Evolutionary conservation across 1,139 yeast species (phyloP), one percentile per base, ranked within the genome.

Genomic region (Torulaspora globosa): DNA sequence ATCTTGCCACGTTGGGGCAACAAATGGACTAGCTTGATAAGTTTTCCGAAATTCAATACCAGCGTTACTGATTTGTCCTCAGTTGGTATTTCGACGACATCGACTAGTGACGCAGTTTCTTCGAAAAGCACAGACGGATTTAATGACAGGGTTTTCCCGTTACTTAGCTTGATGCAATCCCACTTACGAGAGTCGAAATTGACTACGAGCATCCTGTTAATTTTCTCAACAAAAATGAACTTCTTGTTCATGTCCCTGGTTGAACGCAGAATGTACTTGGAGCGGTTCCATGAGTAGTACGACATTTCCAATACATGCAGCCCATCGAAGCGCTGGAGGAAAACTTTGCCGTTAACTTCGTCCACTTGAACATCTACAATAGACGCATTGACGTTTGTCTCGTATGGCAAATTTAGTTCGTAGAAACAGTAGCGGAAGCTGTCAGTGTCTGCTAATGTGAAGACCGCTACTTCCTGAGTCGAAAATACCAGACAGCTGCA

Each of bases 201-300:
- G 5, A 53, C 39, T 9, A 62, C 50, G 4, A 62, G 49, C 55
- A 62, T 51, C 33, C 67, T 44, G 31, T 59, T 60, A 12, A 62
- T 44, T 21, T 50, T 56, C 26, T 44, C 36, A n/a, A 61, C 27
- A 36, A 47, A 56, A 2, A 56, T n/a, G 44, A 56, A 56, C 27
- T 43, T 46, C 39, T 62, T 62, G 11, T 56, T 51, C 8, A 39
- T 33, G 24, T 52, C 54, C 37, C 60, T 54, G 3, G 65, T 58
- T 14, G 62, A 54, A 29, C 51, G 54, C 16, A 61, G 41, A 8
- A 60, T 39, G 41, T 51, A 54, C 38, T 54, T 56, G n/a, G 55
- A 48, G n/a, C 47, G 43, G 24, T 56, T 54, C 47, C 52, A 48
- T 2, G 64, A 54, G 14, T 43, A 41, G 34, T 57, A 60, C 4